A percentile compares a stretch with the other conserved stretches of the same genome.
Evolutionary conservation across 1,139 yeast genomes (phyloP).

Genomic region (Yamadazyma friedrichii): DNA sequence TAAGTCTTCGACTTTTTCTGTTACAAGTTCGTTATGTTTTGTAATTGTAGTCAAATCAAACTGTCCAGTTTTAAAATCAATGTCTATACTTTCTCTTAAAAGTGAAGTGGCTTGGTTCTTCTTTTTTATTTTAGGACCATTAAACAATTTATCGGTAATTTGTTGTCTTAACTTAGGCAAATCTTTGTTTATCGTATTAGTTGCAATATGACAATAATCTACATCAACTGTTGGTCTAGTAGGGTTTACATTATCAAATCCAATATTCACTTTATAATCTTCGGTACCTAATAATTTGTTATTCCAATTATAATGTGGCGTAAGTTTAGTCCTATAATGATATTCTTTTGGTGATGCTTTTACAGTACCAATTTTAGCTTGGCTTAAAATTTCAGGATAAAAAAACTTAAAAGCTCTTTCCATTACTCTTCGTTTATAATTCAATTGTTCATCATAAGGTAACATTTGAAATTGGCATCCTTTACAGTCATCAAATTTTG

Average conservation of each 20-base stretch:
- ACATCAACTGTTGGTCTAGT: conserved; percentile 80
- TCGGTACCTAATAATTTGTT: background rate
- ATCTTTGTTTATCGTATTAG: conserved; percentile 58
- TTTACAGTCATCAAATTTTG: conserved; percentile 72
- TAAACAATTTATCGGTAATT: background rate
- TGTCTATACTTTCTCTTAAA: conserved; percentile 34
- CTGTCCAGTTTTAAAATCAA: conserved; percentile 35
- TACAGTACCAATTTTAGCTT: conserved; percentile 11
- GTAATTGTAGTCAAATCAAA: conserved; percentile 40
- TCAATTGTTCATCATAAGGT: conserved; percentile 37
- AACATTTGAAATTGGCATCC: conserved; percentile 50
- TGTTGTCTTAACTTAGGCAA: conserved; percentile 10
- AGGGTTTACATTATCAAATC: conserved; percentile 39
- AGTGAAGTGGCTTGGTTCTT: conserved; percentile 11
- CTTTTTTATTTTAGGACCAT: background rate
- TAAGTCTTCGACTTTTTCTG: conserved; percentile 72
- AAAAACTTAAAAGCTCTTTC: conserved; percentile 34
- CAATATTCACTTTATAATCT: conserved; percentile 20
- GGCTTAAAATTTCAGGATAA: conserved; percentile 26
- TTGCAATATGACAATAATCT: conserved; percentile 89
- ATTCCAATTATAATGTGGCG: conserved; percentile 84
- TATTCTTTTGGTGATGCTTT: conserved; percentile 56
- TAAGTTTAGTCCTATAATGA: conserved; percentile 83
- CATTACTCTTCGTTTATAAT: conserved; percentile 29
- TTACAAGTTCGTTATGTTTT: conserved; percentile 71